Evolutionary conservation across 371 early-diverging fungal genomes (phyloP), one percentile per base, ranked within the genome.

Genomic region (Lichtheimia ornata): DNA sequence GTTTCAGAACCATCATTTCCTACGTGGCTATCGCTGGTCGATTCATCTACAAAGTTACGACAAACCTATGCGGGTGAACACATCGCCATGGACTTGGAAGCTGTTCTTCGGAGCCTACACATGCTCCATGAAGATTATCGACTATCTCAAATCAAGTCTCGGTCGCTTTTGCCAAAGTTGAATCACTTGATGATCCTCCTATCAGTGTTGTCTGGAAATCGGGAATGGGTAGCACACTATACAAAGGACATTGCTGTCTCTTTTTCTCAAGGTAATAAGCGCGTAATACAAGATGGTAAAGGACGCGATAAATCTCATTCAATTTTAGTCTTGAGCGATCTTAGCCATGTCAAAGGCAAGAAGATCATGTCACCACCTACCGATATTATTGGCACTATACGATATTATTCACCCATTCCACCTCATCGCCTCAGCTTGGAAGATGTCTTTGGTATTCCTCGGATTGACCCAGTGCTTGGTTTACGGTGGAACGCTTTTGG

Each of bases 61-160:
- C 66, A 52, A 52, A 11, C 5, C 1, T 15, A 22, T 52, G 27
- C 27, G 9, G 22, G 27, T 27, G 53, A 28, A 25, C 5, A 15
- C 15, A 24, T 11, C 1, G 15, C 13, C 4, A 63, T 69, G 5
- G 58, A 73, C 15, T 41, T 75, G 14, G 66, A 74, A 20, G 6
- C 60, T 2, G 75, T 77, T 28, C 60, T 88, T 18, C 68, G 71
- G 6, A 73, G 75, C 18, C 58, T 91, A 2, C 91, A 91, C 65
- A 66, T 90, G 0, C 70, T 88, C 9, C 85, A 82, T 58, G 88
- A 90, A 60, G 87, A 91, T 50, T 71, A 86, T 25, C 83, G 82
- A 13, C 61, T 88, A 27, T 72, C 82, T 30, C 63, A 73, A 17
- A 57, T 76, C 4, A 74, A 59, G n/a, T 27, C 69, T 18, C 55